These are phyloP conservation scores for Leccinum broughii DNA, from an alignment of 768 basidiomycete genomes.

Conservation along the genomic window DNA sequence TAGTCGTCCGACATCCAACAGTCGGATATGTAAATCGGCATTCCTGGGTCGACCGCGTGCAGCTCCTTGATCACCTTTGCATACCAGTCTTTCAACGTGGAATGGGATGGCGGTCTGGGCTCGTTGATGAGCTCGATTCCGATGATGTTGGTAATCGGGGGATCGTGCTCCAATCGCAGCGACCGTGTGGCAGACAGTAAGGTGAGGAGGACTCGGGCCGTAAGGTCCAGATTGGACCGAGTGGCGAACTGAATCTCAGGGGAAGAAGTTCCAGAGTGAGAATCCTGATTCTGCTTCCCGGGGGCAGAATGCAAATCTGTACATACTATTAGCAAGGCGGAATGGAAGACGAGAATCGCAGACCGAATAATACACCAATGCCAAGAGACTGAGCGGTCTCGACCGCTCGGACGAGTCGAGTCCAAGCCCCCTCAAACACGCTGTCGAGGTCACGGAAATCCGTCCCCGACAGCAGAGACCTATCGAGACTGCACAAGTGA, in stretches of 20 bases:
- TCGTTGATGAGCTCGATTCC: conserved; percentile 64
- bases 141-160: conserved; percentile 46
- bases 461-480: conserved; percentile 59
- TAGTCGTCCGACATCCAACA: conserved; percentile 74
- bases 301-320: conserved; percentile 75
- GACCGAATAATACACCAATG: conserved; percentile 76
- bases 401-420: conserved; percentile 58
- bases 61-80: conserved; percentile 51
- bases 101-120: conserved; percentile 51
- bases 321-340: conserved; percentile 20
- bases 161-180: conserved; percentile 52
- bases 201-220: conserved; percentile 47
- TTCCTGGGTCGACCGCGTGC: conserved; percentile 47
- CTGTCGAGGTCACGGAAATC: conserved; percentile 55
- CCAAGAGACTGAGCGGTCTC: conserved; percentile 53
- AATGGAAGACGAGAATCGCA: conserved; percentile 11
- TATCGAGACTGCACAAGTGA: conserved; percentile 61
- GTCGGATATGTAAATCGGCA: conserved; percentile 76
- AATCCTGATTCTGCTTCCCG: conserved; percentile 71
- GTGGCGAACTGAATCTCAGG: conserved; percentile 49
- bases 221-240: conserved; percentile 44
- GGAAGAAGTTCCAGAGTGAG: conserved; percentile 64
- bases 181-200: conserved; percentile 37
- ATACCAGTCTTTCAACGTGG: conserved; percentile 64
- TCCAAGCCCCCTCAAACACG: conserved; percentile 69